phyloP scores from a whole-genome alignment of 352 stramenopile genomes.

The Phytophthora multivora region DNA sequence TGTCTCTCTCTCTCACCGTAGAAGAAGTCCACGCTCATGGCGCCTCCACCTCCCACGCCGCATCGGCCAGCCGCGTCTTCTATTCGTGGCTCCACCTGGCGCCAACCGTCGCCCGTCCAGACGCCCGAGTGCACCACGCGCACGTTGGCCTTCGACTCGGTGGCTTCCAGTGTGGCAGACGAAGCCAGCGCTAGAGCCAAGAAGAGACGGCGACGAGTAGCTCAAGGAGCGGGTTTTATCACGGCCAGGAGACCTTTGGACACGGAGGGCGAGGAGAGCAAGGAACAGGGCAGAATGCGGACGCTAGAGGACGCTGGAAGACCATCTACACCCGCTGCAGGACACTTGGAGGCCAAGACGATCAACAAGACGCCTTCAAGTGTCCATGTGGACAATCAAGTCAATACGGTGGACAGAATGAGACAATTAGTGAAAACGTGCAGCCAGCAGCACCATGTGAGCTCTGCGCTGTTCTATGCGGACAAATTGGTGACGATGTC shows the following conservation, averaged over 20 bases:
- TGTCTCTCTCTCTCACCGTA: too few species aligned
- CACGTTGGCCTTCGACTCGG: constrained; percentile 51
- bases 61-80: constrained; percentile 7
- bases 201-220: constrained; percentile 49
- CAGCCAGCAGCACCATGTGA: constrained; percentile 53
- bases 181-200: constrained; percentile 25
- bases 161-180: constrained; percentile 30
- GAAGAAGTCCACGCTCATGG: neutral
- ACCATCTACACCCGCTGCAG: constrained; percentile 1
- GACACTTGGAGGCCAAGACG: constrained; percentile 9
- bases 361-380: neutral
- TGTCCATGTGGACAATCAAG: constrained; percentile 4
- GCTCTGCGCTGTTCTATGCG: constrained; percentile 74
- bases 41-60: constrained; percentile 22
- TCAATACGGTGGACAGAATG: constrained; percentile 35
- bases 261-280: constrained; percentile 11
- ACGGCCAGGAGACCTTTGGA: constrained; percentile 23
- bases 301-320: constrained; percentile 13
- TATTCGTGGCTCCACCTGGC: constrained; percentile 32
- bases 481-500: constrained; percentile 82
- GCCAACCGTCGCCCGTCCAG: constrained; percentile 45
- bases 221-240: constrained; percentile 33
- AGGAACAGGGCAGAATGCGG: constrained; percentile 11
- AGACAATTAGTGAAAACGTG: constrained; percentile 52
- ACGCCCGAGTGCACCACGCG: constrained; percentile 49